Percentiles rank a stretch among this genome's conserved stretches.
These are phyloP conservation scores for Dalbergia cultrata DNA, from an alignment of 306 rosid genomes.

Conservation along the genomic window DNA sequence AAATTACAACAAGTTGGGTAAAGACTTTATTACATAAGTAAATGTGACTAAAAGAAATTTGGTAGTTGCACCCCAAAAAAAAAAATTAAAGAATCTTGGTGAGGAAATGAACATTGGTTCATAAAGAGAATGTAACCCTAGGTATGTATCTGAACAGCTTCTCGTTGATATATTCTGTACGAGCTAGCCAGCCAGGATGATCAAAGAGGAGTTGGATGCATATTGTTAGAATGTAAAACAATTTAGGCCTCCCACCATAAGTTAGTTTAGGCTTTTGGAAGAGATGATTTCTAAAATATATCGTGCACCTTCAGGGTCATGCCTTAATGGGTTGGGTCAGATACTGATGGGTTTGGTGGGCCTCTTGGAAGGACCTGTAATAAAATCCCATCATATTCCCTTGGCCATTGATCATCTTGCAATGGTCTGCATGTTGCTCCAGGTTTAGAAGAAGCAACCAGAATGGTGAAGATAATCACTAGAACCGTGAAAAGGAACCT, in stretches of 20 bases:
- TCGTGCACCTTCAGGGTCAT: neutral
- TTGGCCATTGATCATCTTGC: conserved; percentile 51
- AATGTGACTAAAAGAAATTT: neutral
- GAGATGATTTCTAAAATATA: no score
- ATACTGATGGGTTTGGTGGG: neutral
- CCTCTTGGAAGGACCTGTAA: conserved; percentile 60
- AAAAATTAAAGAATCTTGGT: conserved; percentile 1
- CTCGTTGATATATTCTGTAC: neutral
- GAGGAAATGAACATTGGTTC: neutral
- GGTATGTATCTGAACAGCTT: neutral
- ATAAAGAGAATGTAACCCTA: conserved; percentile 11
- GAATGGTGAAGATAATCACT: conserved; percentile 40
- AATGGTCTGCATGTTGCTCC: conserved; percentile 59
- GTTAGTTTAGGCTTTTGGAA: no score
- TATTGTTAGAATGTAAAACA: no score
- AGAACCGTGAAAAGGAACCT: conserved; percentile 44
- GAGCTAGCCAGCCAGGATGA: conserved; percentile 11
- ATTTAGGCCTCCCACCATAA: no score
- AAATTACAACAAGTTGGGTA: neutral
- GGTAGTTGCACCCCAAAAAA: no score
- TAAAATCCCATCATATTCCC: conserved; percentile 49
- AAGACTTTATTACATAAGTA: neutral
- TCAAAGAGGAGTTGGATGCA: neutral
- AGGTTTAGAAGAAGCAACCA: conserved; percentile 44
- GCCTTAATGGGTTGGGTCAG: conserved; percentile 44